Evolutionary conservation across 2,329 filamentous ascomycete genomes (phyloP), one percentile per base, ranked within the genome.

Genomic region (Fusarium sambucinum): DNA sequence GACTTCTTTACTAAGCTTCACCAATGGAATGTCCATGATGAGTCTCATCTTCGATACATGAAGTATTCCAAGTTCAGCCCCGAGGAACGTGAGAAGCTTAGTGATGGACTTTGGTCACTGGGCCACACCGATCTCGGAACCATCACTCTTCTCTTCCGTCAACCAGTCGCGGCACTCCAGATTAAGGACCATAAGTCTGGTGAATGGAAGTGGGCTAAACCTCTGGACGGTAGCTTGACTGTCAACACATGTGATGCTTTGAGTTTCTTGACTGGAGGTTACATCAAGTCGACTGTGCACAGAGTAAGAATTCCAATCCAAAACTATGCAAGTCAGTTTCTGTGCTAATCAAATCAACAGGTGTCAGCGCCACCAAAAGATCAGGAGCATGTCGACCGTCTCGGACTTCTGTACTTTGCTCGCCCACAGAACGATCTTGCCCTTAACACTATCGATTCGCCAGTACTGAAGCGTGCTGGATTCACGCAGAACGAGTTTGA

Each of bases 21-120:
- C 73, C 80, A 79, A 17, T 90, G 89, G 74, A 82, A 88, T 3
- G 80, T 83, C n/a, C 81, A 85, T 29, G 83, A 85, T 19, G 87
- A 89, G 63, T 86, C 87, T 25, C 87, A 89, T 59, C 80, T 89
- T n/a, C 82, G 88, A 4, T 89, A 89, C 74, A 89, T 89, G 86
- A 80, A 84, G 48, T 89, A 89, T 63, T 80, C 81, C 11, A 81
- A 82, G 1, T 84, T 86, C 35, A 81, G 78, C 0, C 73, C 79
- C 0, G 81, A 84, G n/a, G 82, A 85, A 25, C 83, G 83, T 58
- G 80, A 79, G 30, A 78, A 77, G 38, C 78, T 80, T 3, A 81
- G 81, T 0, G 76, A 79, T 21, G 76, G 75, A 1, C 76, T 86
- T 1, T 84, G 84, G 66, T 78, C 79, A 0, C 77, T 77, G 0